phyloP scores from a whole-genome alignment of 169 alveolate species.

The Eimeria nieschulzi region DNA sequence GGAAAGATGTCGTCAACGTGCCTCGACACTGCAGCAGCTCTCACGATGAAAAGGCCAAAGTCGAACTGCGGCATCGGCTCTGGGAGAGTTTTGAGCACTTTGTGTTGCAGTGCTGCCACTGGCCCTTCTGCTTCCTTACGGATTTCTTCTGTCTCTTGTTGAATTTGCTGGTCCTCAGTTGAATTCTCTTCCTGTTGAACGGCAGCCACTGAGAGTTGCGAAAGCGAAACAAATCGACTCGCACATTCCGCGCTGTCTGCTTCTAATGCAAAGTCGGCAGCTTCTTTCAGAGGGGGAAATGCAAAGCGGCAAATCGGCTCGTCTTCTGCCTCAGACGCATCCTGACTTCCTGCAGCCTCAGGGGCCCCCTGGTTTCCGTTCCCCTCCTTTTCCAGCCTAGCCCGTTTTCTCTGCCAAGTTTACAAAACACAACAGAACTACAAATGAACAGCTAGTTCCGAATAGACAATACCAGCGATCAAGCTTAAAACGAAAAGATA shows the following conservation, averaged over 20 bases:
- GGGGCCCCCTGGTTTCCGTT: too few species aligned
- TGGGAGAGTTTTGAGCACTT: slow-evolving; percentile 30
- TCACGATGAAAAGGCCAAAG: slow-evolving; percentile 39
- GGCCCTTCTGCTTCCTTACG: not conserved
- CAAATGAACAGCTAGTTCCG: too few species aligned
- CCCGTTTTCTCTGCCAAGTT: too few species aligned
- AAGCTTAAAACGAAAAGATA: too few species aligned
- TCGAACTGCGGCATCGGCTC: slow-evolving; percentile 19
- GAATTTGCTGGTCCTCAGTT: not conserved
- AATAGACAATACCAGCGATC: too few species aligned
- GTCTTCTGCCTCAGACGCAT: not conserved
- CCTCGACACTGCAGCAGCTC: slow-evolving; percentile 45
- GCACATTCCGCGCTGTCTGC: not conserved
- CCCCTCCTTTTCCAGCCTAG: too few species aligned
- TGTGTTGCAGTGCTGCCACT: slow-evolving; percentile 9
- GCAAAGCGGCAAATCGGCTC: slow-evolving; percentile 8
- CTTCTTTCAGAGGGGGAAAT: not conserved
- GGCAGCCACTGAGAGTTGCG: not conserved
- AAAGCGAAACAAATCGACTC: not conserved
- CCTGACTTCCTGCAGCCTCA: not conserved
- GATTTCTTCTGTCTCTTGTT: not conserved
- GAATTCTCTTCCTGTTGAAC: not conserved
- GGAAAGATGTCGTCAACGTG: slow-evolving; percentile 53
- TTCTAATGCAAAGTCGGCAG: not conserved
- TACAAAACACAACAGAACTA: too few species aligned